Evolutionary conservation across 805 yeast species (phyloP), one percentile per base, ranked within the genome.

Genomic region (Metschnikowia similis): DNA sequence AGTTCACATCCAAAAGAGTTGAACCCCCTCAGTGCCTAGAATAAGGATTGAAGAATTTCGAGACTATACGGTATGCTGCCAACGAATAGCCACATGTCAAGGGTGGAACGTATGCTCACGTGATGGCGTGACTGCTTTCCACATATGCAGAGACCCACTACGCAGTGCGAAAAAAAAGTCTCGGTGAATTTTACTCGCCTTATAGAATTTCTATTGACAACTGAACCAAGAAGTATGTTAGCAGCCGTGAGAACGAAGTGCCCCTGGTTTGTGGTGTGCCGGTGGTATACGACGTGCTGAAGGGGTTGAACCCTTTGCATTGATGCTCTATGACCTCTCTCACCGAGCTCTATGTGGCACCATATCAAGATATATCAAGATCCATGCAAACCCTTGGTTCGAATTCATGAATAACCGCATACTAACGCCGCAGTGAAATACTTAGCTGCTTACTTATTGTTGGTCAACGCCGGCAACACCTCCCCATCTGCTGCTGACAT

Each of bases 361-460:
- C 27, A 4, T 8, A 8, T 21, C 11, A 13, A 37, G 8, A 27
- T 21, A 9, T 16, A 26, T 21, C 30, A 27, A 16, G n/a, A 16
- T 26, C 39, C 13, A 36, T 36, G 39, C 26, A 31, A 31, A 11
- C 10, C 34, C 34, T 31, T 31, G 14, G 7, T 31, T 31, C 14
- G 6, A n/a, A 36, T 16, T 26, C 27, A 16, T 36, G 27, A 11
- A 36, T 11, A 10, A 44, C 17, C 47, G 9, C 14, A 45, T 63
- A 64, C 69, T 65, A 65, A 66, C 69, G 30, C 28, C 34, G 6
- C 45, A 70, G 72, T 71, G 76, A 71, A 70, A 69, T 71, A 71
- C 74, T 66, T 71, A 64, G 76, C 76, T 66, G 76, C 76, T 62
- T 71, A 71, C 73, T 69, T 71, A 64, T 70, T 71, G 66, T 70